A percentile compares a stretch with the other conserved stretches of the same genome.
Evolutionary conservation across 768 basidiomycete genomes (phyloP).

Genomic region (Kwoniella heveanensis): DNA sequence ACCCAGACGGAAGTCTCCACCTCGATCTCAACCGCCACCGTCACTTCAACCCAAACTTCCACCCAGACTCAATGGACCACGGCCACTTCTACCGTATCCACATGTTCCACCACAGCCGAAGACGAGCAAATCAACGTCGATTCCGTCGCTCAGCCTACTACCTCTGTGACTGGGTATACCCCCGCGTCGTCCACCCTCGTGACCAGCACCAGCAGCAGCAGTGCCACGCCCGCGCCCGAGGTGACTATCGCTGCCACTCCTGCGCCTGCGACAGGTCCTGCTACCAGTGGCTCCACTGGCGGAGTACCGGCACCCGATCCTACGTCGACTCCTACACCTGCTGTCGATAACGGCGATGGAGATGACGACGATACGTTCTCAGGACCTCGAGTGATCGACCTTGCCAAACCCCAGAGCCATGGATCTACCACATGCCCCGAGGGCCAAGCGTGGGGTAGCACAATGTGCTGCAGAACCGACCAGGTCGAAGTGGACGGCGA

Average conservation of each 20-base stretch:
- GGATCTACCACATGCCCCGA: slow-evolving; percentile 1
- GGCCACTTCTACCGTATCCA: slow-evolving; percentile 6
- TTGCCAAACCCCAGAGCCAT: slow-evolving; percentile 9
- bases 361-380: slow-evolving; percentile 12
- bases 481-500: slow-evolving; percentile 23
- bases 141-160: slow-evolving; percentile 9
- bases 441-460: slow-evolving; percentile 16
- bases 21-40: slow-evolving; percentile 10
- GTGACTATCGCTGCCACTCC: background rate
- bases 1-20: slow-evolving; percentile 19
- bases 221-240: background rate
- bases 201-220: background rate
- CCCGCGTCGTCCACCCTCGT: background rate
- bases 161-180: slow-evolving; percentile 2
- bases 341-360: slow-evolving; percentile 7
- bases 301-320: slow-evolving; percentile 4
- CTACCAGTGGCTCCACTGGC: background rate
- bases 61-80: slow-evolving; percentile 19
- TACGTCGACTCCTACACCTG: slow-evolving; percentile 10
- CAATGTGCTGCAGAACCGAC: slow-evolving; percentile 23
- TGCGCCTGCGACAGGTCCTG: background rate
- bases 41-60: slow-evolving; percentile 16
- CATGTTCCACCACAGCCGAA: background rate
- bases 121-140: slow-evolving; percentile 12
- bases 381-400: slow-evolving; percentile 12